Percentiles rank a stretch among this genome's conserved stretches.
phyloP scores from a whole-genome alignment of 805 yeast genomes.

The Lipomyces yamanashiensis region DNA sequence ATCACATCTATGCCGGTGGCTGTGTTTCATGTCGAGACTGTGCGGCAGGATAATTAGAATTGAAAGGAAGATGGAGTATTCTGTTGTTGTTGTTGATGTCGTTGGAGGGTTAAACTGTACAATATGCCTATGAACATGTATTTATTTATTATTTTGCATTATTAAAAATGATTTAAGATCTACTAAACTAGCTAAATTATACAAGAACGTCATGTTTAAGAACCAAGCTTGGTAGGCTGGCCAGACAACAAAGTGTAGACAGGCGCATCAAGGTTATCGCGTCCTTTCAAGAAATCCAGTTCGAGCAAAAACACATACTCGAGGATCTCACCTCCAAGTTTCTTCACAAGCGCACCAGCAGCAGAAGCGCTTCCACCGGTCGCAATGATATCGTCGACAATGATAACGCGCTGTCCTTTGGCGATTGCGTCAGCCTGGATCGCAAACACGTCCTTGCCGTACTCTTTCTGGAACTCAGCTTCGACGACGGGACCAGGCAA shows the following conservation, averaged over 20 bases:
- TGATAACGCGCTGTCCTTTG: constrained; percentile 76
- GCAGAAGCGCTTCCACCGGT: constrained; percentile 94
- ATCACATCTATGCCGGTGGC: constrained; percentile 65
- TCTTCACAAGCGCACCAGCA: constrained; percentile 80
- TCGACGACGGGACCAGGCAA: constrained; percentile 81
- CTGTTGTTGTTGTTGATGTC: too few relatives aligned
- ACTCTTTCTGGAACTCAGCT: constrained; percentile 85
- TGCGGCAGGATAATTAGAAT: constrained; percentile 21
- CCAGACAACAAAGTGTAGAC: constrained; percentile 78
- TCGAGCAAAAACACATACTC: constrained; percentile 93
- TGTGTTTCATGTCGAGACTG: constrained; percentile 72
- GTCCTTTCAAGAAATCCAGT: constrained; percentile 91
- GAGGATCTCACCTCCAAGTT: constrained; percentile 69
- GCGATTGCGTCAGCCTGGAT: constrained; percentile 83
- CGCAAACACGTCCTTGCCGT: constrained; percentile 87
- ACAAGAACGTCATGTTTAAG: not conserved
- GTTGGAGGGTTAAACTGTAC: too few relatives aligned
- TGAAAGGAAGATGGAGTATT: not conserved
- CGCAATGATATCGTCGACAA: constrained; percentile 96
- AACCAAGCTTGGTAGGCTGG: constrained; percentile 33
- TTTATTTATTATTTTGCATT: too few relatives aligned
- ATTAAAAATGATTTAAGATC: constrained; percentile 2
- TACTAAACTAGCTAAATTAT: too few relatives aligned
- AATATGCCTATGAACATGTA: too few relatives aligned
- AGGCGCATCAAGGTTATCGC: constrained; percentile 82